Evolutionary conservation across 1,139 yeast species (phyloP).

Genomic region (Geotrichum macrosporum): DNA sequence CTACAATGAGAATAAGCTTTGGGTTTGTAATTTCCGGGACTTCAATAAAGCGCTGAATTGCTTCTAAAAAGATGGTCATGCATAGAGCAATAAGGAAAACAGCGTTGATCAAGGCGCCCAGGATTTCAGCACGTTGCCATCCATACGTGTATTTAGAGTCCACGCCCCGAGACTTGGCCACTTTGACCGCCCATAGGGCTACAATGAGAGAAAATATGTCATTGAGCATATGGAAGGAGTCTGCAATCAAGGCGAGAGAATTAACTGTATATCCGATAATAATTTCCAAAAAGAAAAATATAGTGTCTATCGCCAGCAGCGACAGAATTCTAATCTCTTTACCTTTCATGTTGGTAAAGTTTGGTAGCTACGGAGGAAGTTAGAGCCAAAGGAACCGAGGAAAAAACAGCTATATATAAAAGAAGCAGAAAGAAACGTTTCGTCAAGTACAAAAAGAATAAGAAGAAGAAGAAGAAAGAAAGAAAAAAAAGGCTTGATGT

Average conservation of each 20-base stretch:
- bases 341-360: too few species aligned
- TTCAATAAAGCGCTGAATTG: constrained; percentile 78
- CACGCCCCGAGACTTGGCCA: constrained; percentile 76
- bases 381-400: too few species aligned
- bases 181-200: constrained; percentile 95
- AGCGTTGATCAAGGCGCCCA: constrained; percentile 93
- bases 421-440: too few species aligned
- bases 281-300: constrained; percentile 81
- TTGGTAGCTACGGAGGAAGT: too few species aligned
- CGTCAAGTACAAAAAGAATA: too few species aligned
- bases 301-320: constrained; percentile 69
- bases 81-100: constrained; percentile 89
- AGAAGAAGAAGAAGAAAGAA: too few species aligned
- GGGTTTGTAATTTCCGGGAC: constrained; percentile 82
- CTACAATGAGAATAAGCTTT: constrained; percentile 72
- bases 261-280: constrained; percentile 80
- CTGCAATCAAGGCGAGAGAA: constrained; percentile 89
- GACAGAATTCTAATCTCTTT: constrained; percentile 74
- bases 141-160: constrained; percentile 91
- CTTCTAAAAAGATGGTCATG: constrained; percentile 87
- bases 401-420: too few species aligned
- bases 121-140: constrained; percentile 93
- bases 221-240: constrained; percentile 95
- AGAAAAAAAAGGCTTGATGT: too few species aligned
- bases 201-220: constrained; percentile 85